phyloP scores from a whole-genome alignment of 805 yeast species.

The Starmerella khaoyaiensis region DNA sequence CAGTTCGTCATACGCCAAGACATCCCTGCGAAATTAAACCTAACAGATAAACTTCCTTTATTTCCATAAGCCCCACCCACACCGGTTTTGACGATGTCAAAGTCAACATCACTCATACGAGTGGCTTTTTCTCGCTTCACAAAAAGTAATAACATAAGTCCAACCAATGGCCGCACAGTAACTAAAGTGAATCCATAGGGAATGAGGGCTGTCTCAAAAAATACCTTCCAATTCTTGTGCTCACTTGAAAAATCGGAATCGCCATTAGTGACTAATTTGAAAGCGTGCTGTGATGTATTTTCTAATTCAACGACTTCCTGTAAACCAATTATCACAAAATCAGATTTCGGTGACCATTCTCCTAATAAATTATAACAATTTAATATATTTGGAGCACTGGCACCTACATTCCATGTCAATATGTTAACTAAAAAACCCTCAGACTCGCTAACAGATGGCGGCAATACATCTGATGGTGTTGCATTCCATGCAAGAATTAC shows the following conservation, averaged over 20 bases:
- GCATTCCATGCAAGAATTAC: slow-evolving; percentile 16
- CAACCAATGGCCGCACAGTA: slow-evolving; percentile 77
- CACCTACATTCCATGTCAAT: slow-evolving; percentile 34
- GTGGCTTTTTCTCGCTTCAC: slow-evolving; percentile 41
- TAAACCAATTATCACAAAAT: slow-evolving; percentile 67
- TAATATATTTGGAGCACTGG: slow-evolving; percentile 27
- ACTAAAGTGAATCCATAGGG: slow-evolving; percentile 37
- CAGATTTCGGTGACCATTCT: slow-evolving; percentile 30
- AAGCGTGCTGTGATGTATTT: slow-evolving; percentile 69
- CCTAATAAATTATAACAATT: slow-evolving; percentile 19
- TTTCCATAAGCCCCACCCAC: slow-evolving; percentile 75
- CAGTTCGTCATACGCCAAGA: slow-evolving; percentile 68
- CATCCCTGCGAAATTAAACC: slow-evolving; percentile 52
- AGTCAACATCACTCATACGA: slow-evolving; percentile 48
- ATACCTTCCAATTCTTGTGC: slow-evolving; percentile 28
- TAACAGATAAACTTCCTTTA: slow-evolving; percentile 64
- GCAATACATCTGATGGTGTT: slow-evolving; percentile 23
- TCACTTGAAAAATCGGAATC: slow-evolving; percentile 30
- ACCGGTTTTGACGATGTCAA: slow-evolving; percentile 78
- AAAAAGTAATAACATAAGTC: slow-evolving; percentile 60
- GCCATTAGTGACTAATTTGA: slow-evolving; percentile 32
- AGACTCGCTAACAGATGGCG: slow-evolving; percentile 17
- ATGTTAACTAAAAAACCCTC: slow-evolving; percentile 23
- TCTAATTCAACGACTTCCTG: slow-evolving; percentile 86
- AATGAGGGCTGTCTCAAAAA: slow-evolving; percentile 21